Conservation (phyloP, 441 rosid species). For the Croton laevigatus region DNA sequence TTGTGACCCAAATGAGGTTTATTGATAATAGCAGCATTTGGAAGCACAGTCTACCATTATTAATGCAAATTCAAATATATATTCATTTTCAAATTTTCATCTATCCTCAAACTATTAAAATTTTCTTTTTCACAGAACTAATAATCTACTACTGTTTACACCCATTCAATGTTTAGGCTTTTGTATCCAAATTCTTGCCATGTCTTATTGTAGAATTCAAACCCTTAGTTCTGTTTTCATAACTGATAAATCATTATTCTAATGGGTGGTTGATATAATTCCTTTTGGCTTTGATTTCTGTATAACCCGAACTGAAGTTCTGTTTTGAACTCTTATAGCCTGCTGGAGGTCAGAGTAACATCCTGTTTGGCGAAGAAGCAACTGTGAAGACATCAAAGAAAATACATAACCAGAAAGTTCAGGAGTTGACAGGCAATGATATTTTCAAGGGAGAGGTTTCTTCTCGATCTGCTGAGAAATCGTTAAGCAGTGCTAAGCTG, state of each 20-base stretch:
- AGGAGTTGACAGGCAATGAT: conserved; percentile 77
- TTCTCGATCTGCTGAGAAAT: conserved; percentile 53
- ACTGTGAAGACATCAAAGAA: conserved; percentile 67
- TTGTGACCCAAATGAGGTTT: not conserved
- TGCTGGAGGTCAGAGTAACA: conserved; percentile 91
- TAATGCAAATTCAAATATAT: not conserved
- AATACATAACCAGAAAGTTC: conserved; percentile 66
- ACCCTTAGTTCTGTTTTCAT: not conserved
- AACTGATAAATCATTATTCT: not conserved
- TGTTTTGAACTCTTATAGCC: conserved; percentile 40
- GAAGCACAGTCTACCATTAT: not conserved
- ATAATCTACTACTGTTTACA: not conserved
- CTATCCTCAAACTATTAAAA: not conserved
- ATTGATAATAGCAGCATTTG: not conserved
- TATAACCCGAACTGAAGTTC: not conserved
- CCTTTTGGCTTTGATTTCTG: not conserved
- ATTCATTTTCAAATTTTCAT: not conserved
- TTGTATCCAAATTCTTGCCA: not conserved
- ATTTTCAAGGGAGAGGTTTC: conserved; percentile 73
- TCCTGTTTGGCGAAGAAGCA: conserved; percentile 56
- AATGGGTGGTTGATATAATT: not conserved
- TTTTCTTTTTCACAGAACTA: not conserved
- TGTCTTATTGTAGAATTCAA: not conserved
- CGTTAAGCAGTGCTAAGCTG: conserved; percentile 64
- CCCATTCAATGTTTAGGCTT: not conserved